Base-by-base conservation (phyloP, 2,329 filamentous ascomycete species). In the Fusarium sp. region DNA sequence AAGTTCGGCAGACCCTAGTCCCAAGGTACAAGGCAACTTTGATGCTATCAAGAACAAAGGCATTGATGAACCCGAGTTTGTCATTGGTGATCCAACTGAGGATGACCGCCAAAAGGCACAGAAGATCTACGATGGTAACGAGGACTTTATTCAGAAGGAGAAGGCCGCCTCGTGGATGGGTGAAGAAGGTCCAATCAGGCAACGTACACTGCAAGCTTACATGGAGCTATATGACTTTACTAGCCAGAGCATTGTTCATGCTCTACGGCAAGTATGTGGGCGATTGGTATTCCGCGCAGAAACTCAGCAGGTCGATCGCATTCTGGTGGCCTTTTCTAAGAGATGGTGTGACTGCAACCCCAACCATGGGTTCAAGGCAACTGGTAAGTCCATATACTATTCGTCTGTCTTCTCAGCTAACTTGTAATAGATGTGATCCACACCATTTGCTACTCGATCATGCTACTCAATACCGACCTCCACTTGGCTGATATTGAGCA, bases 271-370 rank as follows among this genome's bases (percentile, higher is more conserved):
- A 58, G 83, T 99, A 25, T 99, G 95, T 75, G 86, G 86, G 49
- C 89, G 91, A 29, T 82, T 98, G 24, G 83, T 95, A 5, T 82
- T 99, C 54, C 91, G 91, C 67, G 95, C 91, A 36, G 95, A 99
- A 78, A 96, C 93, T 3, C 95, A 99, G 77, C 94, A 99, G 76
- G 92, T 99, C 19, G 95, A 99, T 74, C 90, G 95, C 31, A 94
- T 99, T 57, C 79, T 99, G 63, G 91, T 96, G 70, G 90, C 91
- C 19, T 94, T 98, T 70, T 92, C 95, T 4, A 88, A 87, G 64
- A 84, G 94, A 60, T 99, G 95, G 95, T 97, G 92, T 74, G 86
- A 91, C 67, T 97, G 93, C 81, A 99, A 99, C 73, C 87, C 91
- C 1, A 90, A 88, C 39, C 93, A 99, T 76, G 93, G 94, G 12